Conservation (phyloP, 345 rosid genomes). For the Dimocarpus longan region DNA sequence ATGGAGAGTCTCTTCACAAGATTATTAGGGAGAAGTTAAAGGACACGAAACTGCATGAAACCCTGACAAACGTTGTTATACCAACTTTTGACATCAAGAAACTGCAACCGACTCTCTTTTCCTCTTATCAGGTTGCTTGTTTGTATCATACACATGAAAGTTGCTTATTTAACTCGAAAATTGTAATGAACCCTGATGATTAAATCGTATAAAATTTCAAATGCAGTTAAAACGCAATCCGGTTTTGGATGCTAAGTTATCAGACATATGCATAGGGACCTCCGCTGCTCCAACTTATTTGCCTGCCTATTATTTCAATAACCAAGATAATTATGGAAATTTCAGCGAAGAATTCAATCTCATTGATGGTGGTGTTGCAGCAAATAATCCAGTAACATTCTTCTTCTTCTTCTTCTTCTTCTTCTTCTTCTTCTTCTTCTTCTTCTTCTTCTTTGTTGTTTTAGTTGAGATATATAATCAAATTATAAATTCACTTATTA, state of each 20-base stretch:
- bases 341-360: constrained; percentile 54
- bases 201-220: neutral
- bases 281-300: constrained; percentile 77
- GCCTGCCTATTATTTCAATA: constrained; percentile 60
- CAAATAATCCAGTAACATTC: constrained; percentile 63
- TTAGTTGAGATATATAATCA: neutral
- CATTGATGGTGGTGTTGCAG: constrained; percentile 70
- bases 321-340: constrained; percentile 44
- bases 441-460: too few relatives aligned
- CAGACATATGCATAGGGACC: constrained; percentile 71
- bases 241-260: constrained; percentile 47
- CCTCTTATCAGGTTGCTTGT: constrained; percentile 52
- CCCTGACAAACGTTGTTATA: constrained; percentile 62
- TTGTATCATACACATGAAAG: neutral
- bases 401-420: too few relatives aligned
- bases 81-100: constrained; percentile 73
- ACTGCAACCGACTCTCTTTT: constrained; percentile 68
- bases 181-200: too few relatives aligned
- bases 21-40: constrained; percentile 33
- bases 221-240: constrained; percentile 37
- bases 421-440: too few relatives aligned
- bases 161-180: too few relatives aligned
- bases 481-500: neutral
- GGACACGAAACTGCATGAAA: constrained; percentile 52
- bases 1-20: constrained; percentile 56